Percentiles rank a stretch among this genome's conserved stretches.
Conservation (phyloP, 169 alveolate species). For the Eimeria necatrix region DNA sequence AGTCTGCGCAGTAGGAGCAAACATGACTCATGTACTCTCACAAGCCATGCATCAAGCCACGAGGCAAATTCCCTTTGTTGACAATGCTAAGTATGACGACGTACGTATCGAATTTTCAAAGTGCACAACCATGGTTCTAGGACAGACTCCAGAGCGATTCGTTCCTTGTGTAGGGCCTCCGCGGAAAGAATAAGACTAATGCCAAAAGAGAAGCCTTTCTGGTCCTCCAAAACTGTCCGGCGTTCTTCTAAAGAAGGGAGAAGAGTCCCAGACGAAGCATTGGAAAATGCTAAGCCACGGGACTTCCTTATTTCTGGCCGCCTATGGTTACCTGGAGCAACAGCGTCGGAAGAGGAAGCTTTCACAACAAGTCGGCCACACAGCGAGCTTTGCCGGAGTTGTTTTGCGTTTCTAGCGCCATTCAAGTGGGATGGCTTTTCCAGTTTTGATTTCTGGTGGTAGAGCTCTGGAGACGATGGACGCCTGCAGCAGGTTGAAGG, state of each 20-base stretch:
- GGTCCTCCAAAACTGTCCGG: neutral
- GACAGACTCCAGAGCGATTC: constrained; percentile 56
- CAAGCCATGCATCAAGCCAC: no score
- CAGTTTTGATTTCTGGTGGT: neutral
- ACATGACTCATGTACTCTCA: neutral
- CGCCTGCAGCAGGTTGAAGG: constrained; percentile 22
- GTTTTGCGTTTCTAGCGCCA: neutral
- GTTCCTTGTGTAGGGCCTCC: constrained; percentile 61
- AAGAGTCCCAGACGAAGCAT: no score
- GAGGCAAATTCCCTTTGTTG: no score
- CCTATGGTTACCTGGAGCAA: neutral
- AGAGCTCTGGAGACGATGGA: neutral
- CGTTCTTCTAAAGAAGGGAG: no score
- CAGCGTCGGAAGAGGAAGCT: neutral
- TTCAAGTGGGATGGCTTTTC: neutral
- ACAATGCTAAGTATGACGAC: neutral
- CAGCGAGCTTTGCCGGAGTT: neutral
- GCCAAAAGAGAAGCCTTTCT: constrained; percentile 1
- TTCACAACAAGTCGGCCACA: neutral
- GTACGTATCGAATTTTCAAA: constrained; percentile 54
- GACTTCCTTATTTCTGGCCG: no score
- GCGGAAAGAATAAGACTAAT: constrained; percentile 50
- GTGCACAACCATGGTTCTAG: constrained; percentile 65
- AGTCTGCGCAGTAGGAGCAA: constrained; percentile 35
- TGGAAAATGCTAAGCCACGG: no score